Evolutionary conservation across 306 rosid genomes (phyloP).

Genomic region (Cicer bijugum): DNA sequence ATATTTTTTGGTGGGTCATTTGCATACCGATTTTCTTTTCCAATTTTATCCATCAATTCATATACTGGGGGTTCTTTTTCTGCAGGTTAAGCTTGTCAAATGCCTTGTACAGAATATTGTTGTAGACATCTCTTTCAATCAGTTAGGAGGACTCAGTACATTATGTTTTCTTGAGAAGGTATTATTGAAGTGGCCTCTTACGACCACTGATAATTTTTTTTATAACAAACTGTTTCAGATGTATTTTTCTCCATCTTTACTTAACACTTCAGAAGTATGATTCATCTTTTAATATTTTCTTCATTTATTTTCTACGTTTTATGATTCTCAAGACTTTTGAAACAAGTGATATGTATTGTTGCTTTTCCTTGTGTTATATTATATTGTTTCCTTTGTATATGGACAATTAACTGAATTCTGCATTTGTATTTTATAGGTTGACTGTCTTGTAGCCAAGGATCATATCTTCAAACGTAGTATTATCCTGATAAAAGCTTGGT

Average conservation of each 20-base stretch:
- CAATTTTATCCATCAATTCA: slow-evolving; percentile 31
- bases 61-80: slow-evolving; percentile 38
- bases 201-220: slow-evolving; percentile 22
- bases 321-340: slow-evolving; percentile 25
- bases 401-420: slow-evolving; percentile 32
- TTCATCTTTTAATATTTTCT: slow-evolving; percentile 8
- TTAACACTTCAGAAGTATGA: slow-evolving; percentile 23
- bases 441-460: slow-evolving; percentile 71
- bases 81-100: slow-evolving; percentile 94
- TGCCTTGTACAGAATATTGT: slow-evolving; percentile 81
- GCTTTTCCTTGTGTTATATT: slow-evolving; percentile 15
- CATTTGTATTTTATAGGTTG: slow-evolving; percentile 60
- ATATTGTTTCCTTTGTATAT: slow-evolving; percentile 24
- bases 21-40: slow-evolving; percentile 12
- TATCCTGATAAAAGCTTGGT: slow-evolving; percentile 86
- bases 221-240: slow-evolving; percentile 1
- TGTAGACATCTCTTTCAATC: slow-evolving; percentile 93
- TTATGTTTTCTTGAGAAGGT: slow-evolving; percentile 93
- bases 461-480: slow-evolving; percentile 89
- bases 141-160: slow-evolving; percentile 89
- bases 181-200: slow-evolving; percentile 37
- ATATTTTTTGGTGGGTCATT: slow-evolving; percentile 20
- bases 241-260: slow-evolving; percentile 18
- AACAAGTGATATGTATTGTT: slow-evolving; percentile 15
- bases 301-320: neutral